Percentiles rank a stretch among this genome's conserved stretches.
These are phyloP conservation scores for Tetracentron sinense DNA, from an alignment of 164 flowering plant species.

Conservation along the genomic window DNA sequence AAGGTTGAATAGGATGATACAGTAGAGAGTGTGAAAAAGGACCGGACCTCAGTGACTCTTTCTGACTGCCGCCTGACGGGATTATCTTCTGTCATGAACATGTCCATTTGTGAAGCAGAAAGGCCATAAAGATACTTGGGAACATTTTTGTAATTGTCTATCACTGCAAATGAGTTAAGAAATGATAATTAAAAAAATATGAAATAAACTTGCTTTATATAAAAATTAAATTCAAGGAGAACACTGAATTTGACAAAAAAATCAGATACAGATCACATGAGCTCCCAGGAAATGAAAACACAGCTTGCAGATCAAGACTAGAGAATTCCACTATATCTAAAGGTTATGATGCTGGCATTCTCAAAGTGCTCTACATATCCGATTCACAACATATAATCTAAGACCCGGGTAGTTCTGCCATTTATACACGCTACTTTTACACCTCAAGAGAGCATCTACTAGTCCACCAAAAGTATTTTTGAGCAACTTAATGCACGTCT, in stretches of 20 bases:
- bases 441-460: not conserved
- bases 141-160: constrained; percentile 75
- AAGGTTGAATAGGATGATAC: not conserved
- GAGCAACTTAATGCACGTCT: not conserved
- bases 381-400: not conserved
- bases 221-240: not conserved
- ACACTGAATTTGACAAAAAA: not conserved
- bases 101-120: constrained; percentile 75
- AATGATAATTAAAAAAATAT: not conserved
- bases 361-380: not conserved
- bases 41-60: constrained; percentile 65
- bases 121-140: constrained; percentile 79
- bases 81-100: constrained; percentile 88
- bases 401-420: not conserved
- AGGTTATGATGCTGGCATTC: not conserved
- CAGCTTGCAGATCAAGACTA: no score
- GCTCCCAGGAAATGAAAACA: not conserved
- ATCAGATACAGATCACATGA: not conserved
- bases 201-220: not conserved
- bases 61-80: constrained; percentile 59
- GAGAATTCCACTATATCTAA: no score
- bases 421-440: no score
- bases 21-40: not conserved
- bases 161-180: constrained; percentile 42
- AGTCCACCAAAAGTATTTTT: not conserved